phyloP scores from a whole-genome alignment of 1,139 yeast genomes.

The Yamadazyma epiphylla region DNA sequence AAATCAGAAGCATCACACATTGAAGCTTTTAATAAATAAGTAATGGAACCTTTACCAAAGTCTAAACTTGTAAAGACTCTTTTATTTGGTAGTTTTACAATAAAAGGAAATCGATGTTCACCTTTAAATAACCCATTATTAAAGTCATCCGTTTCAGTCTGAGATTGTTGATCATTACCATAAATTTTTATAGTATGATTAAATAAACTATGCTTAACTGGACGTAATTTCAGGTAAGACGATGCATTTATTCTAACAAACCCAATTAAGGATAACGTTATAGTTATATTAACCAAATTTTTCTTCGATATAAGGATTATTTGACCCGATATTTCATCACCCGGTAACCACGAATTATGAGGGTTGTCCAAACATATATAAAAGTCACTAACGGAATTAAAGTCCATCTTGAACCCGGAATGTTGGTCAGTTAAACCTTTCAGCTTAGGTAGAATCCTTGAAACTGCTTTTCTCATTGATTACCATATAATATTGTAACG shows the following conservation, averaged over 20 bases:
- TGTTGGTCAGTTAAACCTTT: conserved; percentile 8
- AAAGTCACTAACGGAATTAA: conserved; percentile 55
- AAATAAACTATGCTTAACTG: conserved; percentile 51
- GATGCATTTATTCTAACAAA: conserved; percentile 52
- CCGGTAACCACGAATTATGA: conserved; percentile 64
- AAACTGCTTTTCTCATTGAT: conserved; percentile 40
- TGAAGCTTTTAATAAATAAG: conserved; percentile 59
- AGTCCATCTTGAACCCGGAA: conserved; percentile 32
- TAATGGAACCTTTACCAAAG: conserved; percentile 83
- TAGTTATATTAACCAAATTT: conserved; percentile 51
- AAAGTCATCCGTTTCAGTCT: conserved; percentile 17
- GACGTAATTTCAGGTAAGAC: conserved; percentile 49
- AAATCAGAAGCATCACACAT: conserved; percentile 29
- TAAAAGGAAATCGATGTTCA: conserved; percentile 84
- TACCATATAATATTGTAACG: not conserved
- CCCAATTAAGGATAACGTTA: conserved; percentile 54
- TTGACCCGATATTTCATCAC: conserved; percentile 66
- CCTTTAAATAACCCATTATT: conserved; percentile 63
- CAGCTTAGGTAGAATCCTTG: conserved; percentile 35
- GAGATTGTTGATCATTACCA: conserved; percentile 36
- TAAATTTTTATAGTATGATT: conserved; percentile 66
- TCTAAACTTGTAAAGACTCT: conserved; percentile 72
- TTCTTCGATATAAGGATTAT: conserved; percentile 53
- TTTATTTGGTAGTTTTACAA: conserved; percentile 69
- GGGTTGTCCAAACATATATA: conserved; percentile 70